phyloP scores from a whole-genome alignment of 306 rosid species.

The Pyrus pyrifolia region DNA sequence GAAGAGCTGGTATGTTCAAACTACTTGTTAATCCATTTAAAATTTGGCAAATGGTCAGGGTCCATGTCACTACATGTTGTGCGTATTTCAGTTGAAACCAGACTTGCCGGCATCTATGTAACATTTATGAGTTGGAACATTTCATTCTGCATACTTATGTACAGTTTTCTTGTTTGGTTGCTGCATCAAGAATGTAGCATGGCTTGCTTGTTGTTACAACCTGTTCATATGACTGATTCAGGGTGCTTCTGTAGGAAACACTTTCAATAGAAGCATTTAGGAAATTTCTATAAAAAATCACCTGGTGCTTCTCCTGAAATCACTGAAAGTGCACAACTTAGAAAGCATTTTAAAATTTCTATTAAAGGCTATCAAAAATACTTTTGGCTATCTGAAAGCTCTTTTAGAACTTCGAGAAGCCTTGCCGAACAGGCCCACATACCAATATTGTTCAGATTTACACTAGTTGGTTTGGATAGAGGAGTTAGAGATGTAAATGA shows the following conservation, averaged over 20 bases:
- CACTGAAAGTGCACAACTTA: not conserved
- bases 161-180: not conserved
- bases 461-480: not conserved
- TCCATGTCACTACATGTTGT: not conserved
- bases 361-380: not conserved
- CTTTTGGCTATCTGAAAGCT: not conserved
- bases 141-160: conserved; percentile 10
- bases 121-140: conserved; percentile 11
- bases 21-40: not conserved
- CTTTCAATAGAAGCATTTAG: not conserved
- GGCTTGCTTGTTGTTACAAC: not conserved
- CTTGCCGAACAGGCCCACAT: not conserved
- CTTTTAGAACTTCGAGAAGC: not conserved
- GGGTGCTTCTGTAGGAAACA: not conserved
- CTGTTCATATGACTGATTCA: not conserved
- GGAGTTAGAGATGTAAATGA: not conserved
- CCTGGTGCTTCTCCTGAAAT: not conserved
- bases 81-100: conserved; percentile 11
- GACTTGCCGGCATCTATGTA: not conserved
- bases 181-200: not conserved
- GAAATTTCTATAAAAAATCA: not conserved
- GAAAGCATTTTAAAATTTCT: not conserved
- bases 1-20: conserved; percentile 75
- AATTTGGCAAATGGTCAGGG: not conserved
- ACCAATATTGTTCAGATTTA: not conserved